Evolutionary conservation across 2,329 filamentous ascomycete species (phyloP).

Genomic region (Claviceps sp.): DNA sequence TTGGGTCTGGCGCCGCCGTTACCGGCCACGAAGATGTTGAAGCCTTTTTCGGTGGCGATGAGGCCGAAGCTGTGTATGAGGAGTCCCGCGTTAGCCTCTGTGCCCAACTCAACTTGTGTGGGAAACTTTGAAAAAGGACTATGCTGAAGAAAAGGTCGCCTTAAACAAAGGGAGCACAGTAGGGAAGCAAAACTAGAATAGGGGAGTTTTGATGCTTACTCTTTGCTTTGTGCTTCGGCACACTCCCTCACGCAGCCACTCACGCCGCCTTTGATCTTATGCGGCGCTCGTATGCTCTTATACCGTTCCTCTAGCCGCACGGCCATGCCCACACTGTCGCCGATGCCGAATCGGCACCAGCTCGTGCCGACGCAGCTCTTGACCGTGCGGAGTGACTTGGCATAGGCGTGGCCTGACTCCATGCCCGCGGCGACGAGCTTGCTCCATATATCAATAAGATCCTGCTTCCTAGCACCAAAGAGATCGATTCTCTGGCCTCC

Average conservation of each 20-base stretch:
- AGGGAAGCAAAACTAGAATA: background rate
- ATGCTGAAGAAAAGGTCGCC: background rate
- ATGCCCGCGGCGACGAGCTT: slow-evolving; percentile 70
- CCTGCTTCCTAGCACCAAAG: slow-evolving; percentile 83
- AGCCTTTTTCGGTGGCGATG: slow-evolving; percentile 85
- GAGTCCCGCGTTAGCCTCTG: background rate
- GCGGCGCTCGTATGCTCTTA: slow-evolving; percentile 77
- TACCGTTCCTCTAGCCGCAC: slow-evolving; percentile 80
- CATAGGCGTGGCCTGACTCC: slow-evolving; percentile 85
- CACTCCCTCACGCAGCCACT: slow-evolving; percentile 88
- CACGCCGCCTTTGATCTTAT: slow-evolving; percentile 86
- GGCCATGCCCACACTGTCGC: slow-evolving; percentile 84
- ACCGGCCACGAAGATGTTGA: slow-evolving; percentile 82
- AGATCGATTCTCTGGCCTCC: slow-evolving; percentile 85
- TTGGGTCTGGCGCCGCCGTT: slow-evolving; percentile 79
- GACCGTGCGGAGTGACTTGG: slow-evolving; percentile 76
- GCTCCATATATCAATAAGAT: slow-evolving; percentile 71
- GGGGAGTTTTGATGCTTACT: slow-evolving; percentile 37
- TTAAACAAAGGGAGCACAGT: background rate
- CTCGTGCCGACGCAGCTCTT: slow-evolving; percentile 87
- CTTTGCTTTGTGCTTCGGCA: slow-evolving; percentile 84
- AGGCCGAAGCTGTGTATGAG: slow-evolving; percentile 54
- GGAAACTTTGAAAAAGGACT: no score
- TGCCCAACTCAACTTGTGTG: background rate
- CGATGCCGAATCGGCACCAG: slow-evolving; percentile 82